Evolutionary conservation across 1,284 basidiomycete genomes (phyloP), one percentile per base, ranked within the genome.

Genomic region (Fistulinella cinereoalba): DNA sequence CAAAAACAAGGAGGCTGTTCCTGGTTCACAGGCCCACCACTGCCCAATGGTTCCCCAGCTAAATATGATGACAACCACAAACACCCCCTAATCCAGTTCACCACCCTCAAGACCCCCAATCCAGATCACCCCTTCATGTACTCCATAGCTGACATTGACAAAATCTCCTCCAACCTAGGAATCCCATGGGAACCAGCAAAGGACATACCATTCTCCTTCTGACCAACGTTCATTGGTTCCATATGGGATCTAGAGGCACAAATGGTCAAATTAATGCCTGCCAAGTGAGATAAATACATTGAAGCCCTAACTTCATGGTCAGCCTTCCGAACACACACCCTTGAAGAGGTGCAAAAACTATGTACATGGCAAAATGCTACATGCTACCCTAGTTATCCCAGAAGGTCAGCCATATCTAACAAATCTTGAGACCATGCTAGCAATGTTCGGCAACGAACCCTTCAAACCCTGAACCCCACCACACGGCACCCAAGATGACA

Each of bases 331-430:
- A 7, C 44, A 0, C 68, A 59, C 43, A 54, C 53, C 1, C 56
- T 66, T 0, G 32, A 58, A 3, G 58, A 71, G 3, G 54, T 60
- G 0, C 56, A 64, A 23, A 52, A 58, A 12, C 53, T 72, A 0
- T n/a, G n/a, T n/a, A n/a, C 62, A 69, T 32, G 64, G 72, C 8
- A 70, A 71, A 33, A 54, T 74, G 0, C 49, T 67, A 0, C 69
- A 71, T 37, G 46, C 56, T 0, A 57, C 49, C 12, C 51, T 54
- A 4, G 56, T 71, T 1, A 23, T 68, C 2, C 61, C 61, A n/a
- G 41, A 28, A 7, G 68, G 68, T 0, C 36, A 59, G 1, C 65
- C 69, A 0, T 69, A 66, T 37, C 62, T 73, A 39, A 65, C 57
- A 16, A 44, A 40, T 13, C 51, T 74, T 1, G 62, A 71, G 29